Base-by-base conservation (phyloP, 352 stramenopile species). In the Aphanomyces invadans region DNA sequence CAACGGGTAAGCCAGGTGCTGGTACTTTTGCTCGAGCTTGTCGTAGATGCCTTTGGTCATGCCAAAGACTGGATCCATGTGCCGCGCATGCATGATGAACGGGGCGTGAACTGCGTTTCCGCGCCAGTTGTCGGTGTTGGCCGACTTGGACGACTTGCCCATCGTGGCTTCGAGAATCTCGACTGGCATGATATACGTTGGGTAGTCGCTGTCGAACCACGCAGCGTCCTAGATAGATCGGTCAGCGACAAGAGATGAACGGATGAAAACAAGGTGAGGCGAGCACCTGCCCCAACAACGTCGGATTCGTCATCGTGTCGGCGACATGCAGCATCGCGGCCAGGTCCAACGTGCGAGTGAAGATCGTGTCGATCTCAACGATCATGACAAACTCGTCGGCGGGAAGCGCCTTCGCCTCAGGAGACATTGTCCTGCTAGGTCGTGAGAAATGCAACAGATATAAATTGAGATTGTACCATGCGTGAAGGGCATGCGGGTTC, bases 321-420 rank as follows among this genome's bases (percentile, higher is more conserved):
- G 77, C 81, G 45, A 90, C 81, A 11, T 72, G 63, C 36, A 83
- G 80, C 23, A 94, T 71, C 52, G 81, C 86, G 73, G 73, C 80
- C 69, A 94, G 76, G 61, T 92, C 83, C 15, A 89, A 10, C 25
- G 83, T 79, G 72, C 91, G 90, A 46, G 81, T 89, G 62, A 94
- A 90, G 63, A 92, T 79, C 25, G 83, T 78, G 68, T 94, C 83
- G 67, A 73, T 88, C 62, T 94, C 85, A 0, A 91, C 79, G 11
- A 88, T 69, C 78, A 90, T 88, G 49, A 94, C 69, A 55, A 85
- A 90, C 49, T 89, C 82, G 48, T 88, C 76, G 19, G 45, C 26
- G 10, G 42, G 11, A 17, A 67, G 21, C 7, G 31, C 28, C 11
- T n/a, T 5, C 45, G 45, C 33, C 9, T 38, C 17, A 11, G 1